phyloP scores from a whole-genome alignment of 164 flowering plant genomes.

The Annona squamosa region DNA sequence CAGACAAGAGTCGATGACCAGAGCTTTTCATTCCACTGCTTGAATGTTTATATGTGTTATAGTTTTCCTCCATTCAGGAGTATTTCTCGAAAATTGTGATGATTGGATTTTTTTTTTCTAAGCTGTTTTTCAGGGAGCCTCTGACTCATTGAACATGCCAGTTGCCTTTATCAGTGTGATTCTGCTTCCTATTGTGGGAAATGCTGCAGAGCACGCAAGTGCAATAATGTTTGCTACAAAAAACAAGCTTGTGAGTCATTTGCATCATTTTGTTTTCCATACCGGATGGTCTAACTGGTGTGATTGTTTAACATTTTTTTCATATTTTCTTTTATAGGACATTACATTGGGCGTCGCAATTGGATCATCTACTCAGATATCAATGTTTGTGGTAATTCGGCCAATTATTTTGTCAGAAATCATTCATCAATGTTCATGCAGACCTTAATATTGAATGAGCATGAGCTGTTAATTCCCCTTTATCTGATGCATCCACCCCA shows the following conservation, averaged over 20 bases:
- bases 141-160: slow-evolving; percentile 61
- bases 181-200: slow-evolving; percentile 70
- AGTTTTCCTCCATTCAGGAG: not conserved
- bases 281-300: slow-evolving; percentile 4
- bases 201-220: slow-evolving; percentile 82
- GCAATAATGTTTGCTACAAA: slow-evolving; percentile 75
- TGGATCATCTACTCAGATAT: slow-evolving; percentile 73
- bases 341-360: slow-evolving; percentile 71
- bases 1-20: not conserved
- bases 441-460: no score
- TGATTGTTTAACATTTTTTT: not conserved
- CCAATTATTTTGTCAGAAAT: no score
- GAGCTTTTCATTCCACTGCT: not conserved
- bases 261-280: not conserved
- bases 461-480: no score
- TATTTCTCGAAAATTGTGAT: not conserved
- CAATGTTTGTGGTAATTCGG: slow-evolving; percentile 66
- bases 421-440: no score
- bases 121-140: slow-evolving; percentile 51
- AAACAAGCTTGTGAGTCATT: slow-evolving; percentile 56
- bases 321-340: slow-evolving; percentile 30
- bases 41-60: not conserved
- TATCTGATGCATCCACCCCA: no score
- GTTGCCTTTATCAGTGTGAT: slow-evolving; percentile 71
- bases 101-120: slow-evolving; percentile 3